Percentiles rank a stretch among this genome's conserved stretches.
Evolutionary conservation across 106 monocot species (phyloP).

Genomic region (Platanthera guangdongensis): DNA sequence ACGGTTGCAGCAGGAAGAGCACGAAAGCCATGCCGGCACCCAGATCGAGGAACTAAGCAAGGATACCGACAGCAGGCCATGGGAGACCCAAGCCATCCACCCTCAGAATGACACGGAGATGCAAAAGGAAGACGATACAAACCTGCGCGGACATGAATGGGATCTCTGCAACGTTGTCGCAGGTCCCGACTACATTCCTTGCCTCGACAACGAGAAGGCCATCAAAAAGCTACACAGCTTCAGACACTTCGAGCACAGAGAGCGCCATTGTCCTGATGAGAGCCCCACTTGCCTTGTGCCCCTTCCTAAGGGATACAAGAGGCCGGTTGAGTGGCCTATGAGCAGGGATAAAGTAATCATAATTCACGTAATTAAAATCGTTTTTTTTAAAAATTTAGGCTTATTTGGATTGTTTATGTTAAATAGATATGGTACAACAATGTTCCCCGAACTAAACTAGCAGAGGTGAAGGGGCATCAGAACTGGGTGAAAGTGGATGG

Average conservation of each 20-base stretch:
- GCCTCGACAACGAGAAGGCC: slow-evolving; percentile 78
- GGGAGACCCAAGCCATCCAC: not conserved
- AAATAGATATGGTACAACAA: slow-evolving; percentile 88
- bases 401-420: not conserved
- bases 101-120: slow-evolving; percentile 24
- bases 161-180: slow-evolving; percentile 67
- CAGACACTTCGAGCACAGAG: slow-evolving; percentile 67
- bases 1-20: not conserved
- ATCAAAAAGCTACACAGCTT: slow-evolving; percentile 51
- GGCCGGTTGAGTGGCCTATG: slow-evolving; percentile 63
- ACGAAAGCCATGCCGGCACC: not conserved
- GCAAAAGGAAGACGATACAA: slow-evolving; percentile 6
- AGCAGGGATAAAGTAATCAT: slow-evolving; percentile 70
- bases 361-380: not conserved
- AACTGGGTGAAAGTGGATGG: slow-evolving; percentile 92
- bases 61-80: slow-evolving; percentile 2
- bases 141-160: slow-evolving; percentile 29
- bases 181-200: slow-evolving; percentile 79
- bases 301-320: slow-evolving; percentile 56
- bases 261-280: slow-evolving; percentile 84
- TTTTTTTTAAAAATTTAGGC: not conserved
- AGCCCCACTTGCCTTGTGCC: slow-evolving; percentile 68
- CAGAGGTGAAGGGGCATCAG: slow-evolving; percentile 90
- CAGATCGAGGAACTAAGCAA: not conserved
- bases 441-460: slow-evolving; percentile 88